Percentiles rank a stretch among this genome's conserved stretches.
phyloP scores from a whole-genome alignment of 805 yeast species.

The Kregervanrija delftensis region DNA sequence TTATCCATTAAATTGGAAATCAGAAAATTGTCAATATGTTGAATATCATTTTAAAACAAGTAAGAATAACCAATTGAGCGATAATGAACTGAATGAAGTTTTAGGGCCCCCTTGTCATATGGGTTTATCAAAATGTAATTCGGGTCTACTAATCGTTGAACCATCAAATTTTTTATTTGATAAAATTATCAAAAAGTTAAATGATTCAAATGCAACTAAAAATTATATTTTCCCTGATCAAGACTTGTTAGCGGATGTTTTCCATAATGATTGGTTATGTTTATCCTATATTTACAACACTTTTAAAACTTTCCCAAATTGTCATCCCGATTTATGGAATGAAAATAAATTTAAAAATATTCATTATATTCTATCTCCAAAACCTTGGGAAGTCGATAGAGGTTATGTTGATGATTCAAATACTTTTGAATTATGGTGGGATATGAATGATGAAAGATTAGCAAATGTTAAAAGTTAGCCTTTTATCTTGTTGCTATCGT shows the following conservation, averaged over 20 bases:
- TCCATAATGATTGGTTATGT: conserved; percentile 42
- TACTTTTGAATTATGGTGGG: conserved; percentile 48
- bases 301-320: conserved; percentile 40
- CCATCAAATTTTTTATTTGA: conserved; percentile 34
- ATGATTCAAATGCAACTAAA: conserved; percentile 30
- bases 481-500: not conserved
- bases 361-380: conserved; percentile 52
- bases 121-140: conserved; percentile 48
- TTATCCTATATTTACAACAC: conserved; percentile 49
- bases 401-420: conserved; percentile 33
- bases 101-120: conserved; percentile 35
- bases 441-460: conserved; percentile 33
- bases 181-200: conserved; percentile 35
- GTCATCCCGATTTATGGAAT: conserved; percentile 43
- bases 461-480: not conserved
- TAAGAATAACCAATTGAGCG: conserved; percentile 1
- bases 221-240: conserved; percentile 54
- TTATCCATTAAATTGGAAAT: conserved; percentile 48
- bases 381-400: conserved; percentile 48
- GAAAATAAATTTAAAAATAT: conserved; percentile 44
- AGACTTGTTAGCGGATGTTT: conserved; percentile 47
- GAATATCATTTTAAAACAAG: conserved; percentile 23
- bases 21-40: conserved; percentile 37
- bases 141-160: conserved; percentile 48
- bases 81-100: conserved; percentile 3